A percentile compares a stretch with the other conserved stretches of the same genome.
Evolutionary conservation across 768 basidiomycete genomes (phyloP).

Genomic region (Pholiota conissans): DNA sequence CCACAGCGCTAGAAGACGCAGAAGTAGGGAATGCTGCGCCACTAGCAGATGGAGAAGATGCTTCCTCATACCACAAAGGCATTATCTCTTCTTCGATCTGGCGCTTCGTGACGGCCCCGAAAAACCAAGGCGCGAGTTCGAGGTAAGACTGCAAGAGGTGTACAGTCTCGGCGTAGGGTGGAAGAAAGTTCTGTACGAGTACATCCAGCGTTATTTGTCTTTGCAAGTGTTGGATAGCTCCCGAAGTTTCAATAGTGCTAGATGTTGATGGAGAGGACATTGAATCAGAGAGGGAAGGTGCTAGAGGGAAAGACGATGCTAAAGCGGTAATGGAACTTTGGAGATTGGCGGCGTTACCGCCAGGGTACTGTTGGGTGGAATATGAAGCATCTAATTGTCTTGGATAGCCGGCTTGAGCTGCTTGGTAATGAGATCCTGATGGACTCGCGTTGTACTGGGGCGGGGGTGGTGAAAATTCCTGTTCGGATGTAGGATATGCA

Average conservation of each 20-base stretch:
- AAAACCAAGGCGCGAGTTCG: conserved; percentile 81
- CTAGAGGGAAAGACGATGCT: conserved; percentile 47
- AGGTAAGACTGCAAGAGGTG: conserved; percentile 69
- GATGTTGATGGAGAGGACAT: conserved; percentile 31
- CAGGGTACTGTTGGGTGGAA: background rate
- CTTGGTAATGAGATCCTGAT: conserved; percentile 1
- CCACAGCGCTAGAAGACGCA: conserved; percentile 1
- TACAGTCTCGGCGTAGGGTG: conserved; percentile 56
- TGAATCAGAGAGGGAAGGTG: conserved; percentile 30
- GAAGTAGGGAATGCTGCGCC: background rate
- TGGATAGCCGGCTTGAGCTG: background rate
- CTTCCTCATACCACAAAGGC: conserved; percentile 66
- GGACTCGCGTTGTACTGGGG: conserved; percentile 7
- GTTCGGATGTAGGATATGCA: background rate
- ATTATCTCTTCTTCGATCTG: conserved; percentile 67
- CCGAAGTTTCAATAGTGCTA: conserved; percentile 18
- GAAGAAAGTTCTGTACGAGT: conserved; percentile 43
- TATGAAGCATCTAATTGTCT: too few species aligned
- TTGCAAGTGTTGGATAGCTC: conserved; percentile 21
- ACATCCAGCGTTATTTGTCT: conserved; percentile 16
- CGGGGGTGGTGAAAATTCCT: conserved; percentile 11
- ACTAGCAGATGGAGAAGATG: conserved; percentile 18
- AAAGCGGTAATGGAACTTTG: conserved; percentile 27
- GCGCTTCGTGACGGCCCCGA: conserved; percentile 62
- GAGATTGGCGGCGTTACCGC: conserved; percentile 4